Base-by-base conservation (phyloP, 1,139 yeast genomes). In the Saccharomyces pastorianus region DNA sequence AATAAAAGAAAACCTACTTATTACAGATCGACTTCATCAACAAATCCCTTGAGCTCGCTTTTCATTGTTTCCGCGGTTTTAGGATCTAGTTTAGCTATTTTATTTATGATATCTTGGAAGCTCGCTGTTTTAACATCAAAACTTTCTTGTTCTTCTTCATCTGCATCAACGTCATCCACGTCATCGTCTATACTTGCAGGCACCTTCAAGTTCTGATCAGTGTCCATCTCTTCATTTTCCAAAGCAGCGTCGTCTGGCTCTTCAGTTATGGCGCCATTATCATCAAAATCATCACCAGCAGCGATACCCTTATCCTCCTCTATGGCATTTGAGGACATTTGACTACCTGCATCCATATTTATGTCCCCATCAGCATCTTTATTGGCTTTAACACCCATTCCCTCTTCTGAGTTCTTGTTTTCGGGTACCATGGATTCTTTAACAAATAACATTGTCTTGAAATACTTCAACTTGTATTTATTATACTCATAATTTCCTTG, bases 11-110 rank as follows among this genome's bases (percentile, higher is more conserved):
- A 17, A n/a, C 38, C 6, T 38, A 17, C 9, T n/a, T 38, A 38
- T 11, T 48, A 59, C 46, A 63, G 51, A 75, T 82, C 64, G 75
- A 84, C 63, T 74, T 81, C 59, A 78, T 72, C 56, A 74, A 69
- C 27, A 42, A 67, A 55, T 0, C 82, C 83, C 4, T 77, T 72
- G 38, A 84, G 66, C 2, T 59, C 51, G 6, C 65, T 62, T 13
- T 64, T 64, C 28, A 82, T 61, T 53, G 76, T 73, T 14, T 66
- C 61, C 0, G 82, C 76, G 5, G 78, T 65, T 9, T 61, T 60
- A 1, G 73, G 70, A 56, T 72, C 71, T 60, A 51, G 66, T 55
- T 62, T 71, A 58, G 62, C 73, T 55, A 71, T 73, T 68, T 69
- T 74, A 61, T 70, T 55, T 61, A 75, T 55, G 66, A 73, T 63